phyloP scores from a whole-genome alignment of 2,329 filamentous ascomycete species.

The Pestalotiopsis sp. region DNA sequence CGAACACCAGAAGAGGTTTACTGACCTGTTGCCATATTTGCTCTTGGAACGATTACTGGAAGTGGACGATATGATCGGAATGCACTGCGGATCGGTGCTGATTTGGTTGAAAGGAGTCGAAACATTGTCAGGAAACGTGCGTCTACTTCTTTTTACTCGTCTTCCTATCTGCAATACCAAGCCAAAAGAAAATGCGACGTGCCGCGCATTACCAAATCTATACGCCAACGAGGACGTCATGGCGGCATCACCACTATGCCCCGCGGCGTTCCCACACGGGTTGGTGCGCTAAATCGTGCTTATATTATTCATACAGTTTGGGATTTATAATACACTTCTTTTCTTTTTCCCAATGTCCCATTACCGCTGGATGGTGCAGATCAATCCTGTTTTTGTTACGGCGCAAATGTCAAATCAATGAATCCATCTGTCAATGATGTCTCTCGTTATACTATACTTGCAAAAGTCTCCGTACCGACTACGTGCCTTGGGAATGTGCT shows the following conservation, averaged over 20 bases:
- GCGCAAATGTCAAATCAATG: no score
- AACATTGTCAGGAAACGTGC: background rate
- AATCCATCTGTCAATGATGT: no score
- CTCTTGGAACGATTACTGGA: background rate
- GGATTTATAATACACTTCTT: no score
- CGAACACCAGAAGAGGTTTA: no score
- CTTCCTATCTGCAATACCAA: background rate
- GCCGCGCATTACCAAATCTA: background rate
- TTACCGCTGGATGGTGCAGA: no score
- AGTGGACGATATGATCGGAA: background rate
- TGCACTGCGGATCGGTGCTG: constrained; percentile 1
- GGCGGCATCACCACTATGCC: constrained; percentile 4
- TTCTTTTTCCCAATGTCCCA: no score
- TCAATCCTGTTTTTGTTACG: no score
- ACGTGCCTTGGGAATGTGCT: no score
- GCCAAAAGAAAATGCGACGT: background rate
- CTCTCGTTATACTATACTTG: no score
- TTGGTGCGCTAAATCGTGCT: no score
- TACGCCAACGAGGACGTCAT: background rate
- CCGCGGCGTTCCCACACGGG: background rate
- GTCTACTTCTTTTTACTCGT: background rate
- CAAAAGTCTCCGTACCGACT: no score
- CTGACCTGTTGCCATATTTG: constrained; percentile 14
- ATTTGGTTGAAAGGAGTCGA: background rate
- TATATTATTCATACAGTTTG: background rate